Evolutionary conservation across 2,329 filamentous ascomycete species (phyloP), one percentile per base, ranked within the genome.

Genomic region (Lasiodiplodia sp.): DNA sequence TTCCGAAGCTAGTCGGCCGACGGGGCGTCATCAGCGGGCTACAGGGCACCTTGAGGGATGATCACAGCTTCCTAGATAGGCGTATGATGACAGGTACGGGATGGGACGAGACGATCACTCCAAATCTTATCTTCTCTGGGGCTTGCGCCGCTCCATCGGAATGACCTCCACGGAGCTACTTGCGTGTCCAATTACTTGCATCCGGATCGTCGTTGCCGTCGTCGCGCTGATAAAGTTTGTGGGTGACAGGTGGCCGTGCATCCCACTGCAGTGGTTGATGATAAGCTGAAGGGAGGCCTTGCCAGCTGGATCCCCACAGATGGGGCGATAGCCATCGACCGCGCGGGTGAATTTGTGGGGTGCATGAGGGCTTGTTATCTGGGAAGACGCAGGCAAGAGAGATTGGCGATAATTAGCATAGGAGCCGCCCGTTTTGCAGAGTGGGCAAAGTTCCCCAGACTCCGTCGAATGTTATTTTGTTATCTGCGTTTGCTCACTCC

Each of bases 361-460:
- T 64, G 60, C 60, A 64, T 64, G 60, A 52, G 34, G 60, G 60
- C 60, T 60, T 51, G 60, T 64, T 64, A 64, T 64, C 60, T 64
- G 21, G 21, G 47, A 38, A 52, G 25, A 31, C 14, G 23, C 28
- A 31, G 25, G 16, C 47, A 28, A 21, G 60, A 11, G 47, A 34
- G 31, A 38, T 34, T 47, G 60, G 21, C 23, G 44, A 38, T 52
- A 38, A 12, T 25, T 16, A 47, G 38, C 40, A 31, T 6, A 44
- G n/a, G 38, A 34, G 44, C 28, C 58, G 11, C 28, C 28, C 8
- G 6, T 52, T 16, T 18, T 28, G 21, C 4, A 14, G 31, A 62
- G 57, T 31, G 31, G 28, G 47, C 21, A 52, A n/a, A 18, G 25
- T 21, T 4, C 14, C 7, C 18, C 23, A 14, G 2, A 37, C 16